Percentiles rank a stretch among this genome's conserved stretches.
Conservation (phyloP, 2,329 filamentous ascomycete genomes). For the Pestalotiopsis sp. region DNA sequence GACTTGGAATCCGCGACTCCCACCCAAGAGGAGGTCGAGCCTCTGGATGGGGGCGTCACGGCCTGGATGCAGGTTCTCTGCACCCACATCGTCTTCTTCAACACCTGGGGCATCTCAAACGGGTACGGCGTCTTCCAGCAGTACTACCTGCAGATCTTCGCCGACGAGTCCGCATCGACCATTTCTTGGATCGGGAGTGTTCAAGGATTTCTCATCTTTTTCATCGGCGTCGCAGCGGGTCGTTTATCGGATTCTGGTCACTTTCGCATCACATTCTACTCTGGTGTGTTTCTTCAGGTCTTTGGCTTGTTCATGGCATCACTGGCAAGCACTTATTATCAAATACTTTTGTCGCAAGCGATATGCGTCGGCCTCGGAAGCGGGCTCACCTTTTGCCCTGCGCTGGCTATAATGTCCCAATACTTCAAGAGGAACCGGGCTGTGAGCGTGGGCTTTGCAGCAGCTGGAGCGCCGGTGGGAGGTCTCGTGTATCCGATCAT, state of each 20-base stretch:
- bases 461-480: no score
- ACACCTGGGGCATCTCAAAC: slow-evolving; percentile 16
- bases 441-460: no score
- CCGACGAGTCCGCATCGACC: slow-evolving; percentile 20
- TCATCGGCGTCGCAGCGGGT: slow-evolving; percentile 28
- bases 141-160: slow-evolving; percentile 24
- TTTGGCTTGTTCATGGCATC: neutral
- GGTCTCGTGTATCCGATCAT: no score
- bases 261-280: slow-evolving; percentile 23
- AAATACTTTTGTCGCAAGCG: no score
- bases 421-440: no score
- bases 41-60: no score
- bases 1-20: no score
- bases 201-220: slow-evolving; percentile 29
- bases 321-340: no score
- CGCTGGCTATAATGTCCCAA: no score
- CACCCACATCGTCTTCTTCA: neutral
- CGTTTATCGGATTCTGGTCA: slow-evolving; percentile 31
- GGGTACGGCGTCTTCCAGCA: slow-evolving; percentile 31
- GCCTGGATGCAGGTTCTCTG: slow-evolving; percentile 25
- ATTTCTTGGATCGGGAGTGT: slow-evolving; percentile 31
- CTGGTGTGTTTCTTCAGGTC: slow-evolving; percentile 21
- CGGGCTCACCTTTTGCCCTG: no score
- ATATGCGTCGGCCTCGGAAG: no score
- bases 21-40: no score